Evolutionary conservation across 371 early-diverging fungal genomes (phyloP).

Genomic region (Mortierella polycephala): DNA sequence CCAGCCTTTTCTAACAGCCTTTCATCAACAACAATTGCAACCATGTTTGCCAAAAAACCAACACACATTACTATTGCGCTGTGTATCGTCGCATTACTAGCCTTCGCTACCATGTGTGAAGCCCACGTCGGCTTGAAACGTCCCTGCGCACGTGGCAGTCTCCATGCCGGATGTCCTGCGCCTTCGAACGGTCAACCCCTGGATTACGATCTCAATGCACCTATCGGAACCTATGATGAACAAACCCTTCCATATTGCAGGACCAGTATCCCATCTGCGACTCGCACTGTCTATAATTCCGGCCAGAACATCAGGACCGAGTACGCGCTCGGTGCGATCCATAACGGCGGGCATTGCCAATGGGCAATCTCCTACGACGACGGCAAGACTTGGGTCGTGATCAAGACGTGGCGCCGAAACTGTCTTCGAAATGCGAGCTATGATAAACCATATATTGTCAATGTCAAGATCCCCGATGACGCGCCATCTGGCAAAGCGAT

Average conservation of each 20-base stretch:
- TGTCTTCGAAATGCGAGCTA: conserved; percentile 13
- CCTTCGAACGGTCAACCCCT: conserved; percentile 28
- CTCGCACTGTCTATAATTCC: conserved; percentile 10
- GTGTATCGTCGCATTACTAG: conserved; percentile 7
- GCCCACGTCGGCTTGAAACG: conserved; percentile 36
- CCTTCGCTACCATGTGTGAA: conserved; percentile 9
- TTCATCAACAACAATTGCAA: too few species aligned
- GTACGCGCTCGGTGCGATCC: conserved; percentile 44
- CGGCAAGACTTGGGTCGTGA: conserved; percentile 66
- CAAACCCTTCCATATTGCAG: conserved; percentile 10
- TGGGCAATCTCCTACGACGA: conserved; percentile 72
- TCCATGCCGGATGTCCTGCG: conserved; percentile 36
- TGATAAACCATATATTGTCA: conserved; percentile 22
- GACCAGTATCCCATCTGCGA: conserved; percentile 8
- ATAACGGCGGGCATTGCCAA: conserved; percentile 74
- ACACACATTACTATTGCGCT: background rate
- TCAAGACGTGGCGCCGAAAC: conserved; percentile 35
- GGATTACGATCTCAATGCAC: conserved; percentile 47
- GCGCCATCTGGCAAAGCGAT: conserved; percentile 59
- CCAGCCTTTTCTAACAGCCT: too few species aligned
- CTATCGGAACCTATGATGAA: conserved; percentile 14
- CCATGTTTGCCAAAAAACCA: too few species aligned
- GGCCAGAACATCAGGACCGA: conserved; percentile 22
- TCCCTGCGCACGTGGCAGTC: conserved; percentile 37
- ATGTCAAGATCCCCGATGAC: conserved; percentile 62